A percentile compares a stretch with the other conserved stretches of the same genome.
Conservation (phyloP, 2,329 filamentous ascomycete genomes). For the Claviceps arundinis region DNA sequence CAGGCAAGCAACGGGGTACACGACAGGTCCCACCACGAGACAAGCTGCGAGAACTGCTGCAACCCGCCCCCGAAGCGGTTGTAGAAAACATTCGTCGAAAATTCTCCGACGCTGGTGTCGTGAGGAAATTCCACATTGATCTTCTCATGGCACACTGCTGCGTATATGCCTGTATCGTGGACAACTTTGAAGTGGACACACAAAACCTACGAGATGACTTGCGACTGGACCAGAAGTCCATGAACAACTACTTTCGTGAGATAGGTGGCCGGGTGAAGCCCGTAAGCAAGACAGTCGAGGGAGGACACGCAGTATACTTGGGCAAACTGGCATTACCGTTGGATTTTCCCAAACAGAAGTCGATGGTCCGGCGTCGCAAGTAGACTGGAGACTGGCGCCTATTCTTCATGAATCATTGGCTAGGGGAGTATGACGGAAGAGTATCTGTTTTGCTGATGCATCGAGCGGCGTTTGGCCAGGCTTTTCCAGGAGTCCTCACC, state of each 20-base stretch:
- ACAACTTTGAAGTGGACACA: conserved; percentile 61
- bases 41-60: conserved; percentile 43
- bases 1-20: conserved; percentile 32
- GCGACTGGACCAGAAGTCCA: conserved; percentile 54
- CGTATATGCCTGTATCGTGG: conserved; percentile 56
- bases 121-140: conserved; percentile 61
- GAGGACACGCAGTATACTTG: conserved; percentile 35
- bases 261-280: conserved; percentile 57
- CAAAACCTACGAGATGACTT: conserved; percentile 59
- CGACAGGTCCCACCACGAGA: conserved; percentile 45
- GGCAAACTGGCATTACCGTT: conserved; percentile 67
- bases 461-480: conserved; percentile 5
- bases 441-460: conserved; percentile 2
- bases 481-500: neutral
- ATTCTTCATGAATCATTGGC: neutral
- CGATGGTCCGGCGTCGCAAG: conserved; percentile 20
- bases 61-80: conserved; percentile 46
- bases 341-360: conserved; percentile 57
- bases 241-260: conserved; percentile 61
- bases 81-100: conserved; percentile 55
- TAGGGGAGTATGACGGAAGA: neutral
- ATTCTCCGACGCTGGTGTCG: conserved; percentile 49
- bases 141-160: conserved; percentile 62
- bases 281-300: conserved; percentile 48
- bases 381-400: neutral